Percentiles rank a stretch among this genome's conserved stretches.
Evolutionary conservation across 2,329 filamentous ascomycete species (phyloP).

Genomic region (Arthroderma uncinatum): DNA sequence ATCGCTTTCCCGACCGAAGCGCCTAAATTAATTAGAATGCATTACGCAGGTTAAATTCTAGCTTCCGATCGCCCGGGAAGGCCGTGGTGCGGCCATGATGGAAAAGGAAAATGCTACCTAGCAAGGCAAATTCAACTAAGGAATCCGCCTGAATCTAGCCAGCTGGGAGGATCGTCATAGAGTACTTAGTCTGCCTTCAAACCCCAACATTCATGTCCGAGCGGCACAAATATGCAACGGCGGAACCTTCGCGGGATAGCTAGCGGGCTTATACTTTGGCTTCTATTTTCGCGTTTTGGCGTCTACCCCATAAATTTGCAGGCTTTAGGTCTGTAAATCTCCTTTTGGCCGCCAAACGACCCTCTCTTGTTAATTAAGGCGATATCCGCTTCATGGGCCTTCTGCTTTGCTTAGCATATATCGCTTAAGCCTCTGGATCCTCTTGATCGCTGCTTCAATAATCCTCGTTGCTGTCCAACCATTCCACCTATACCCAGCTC

Average conservation of each 20-base stretch:
- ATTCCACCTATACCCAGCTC: constrained; percentile 10
- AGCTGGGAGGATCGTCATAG: background rate
- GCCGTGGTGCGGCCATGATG: background rate
- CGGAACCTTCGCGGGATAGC: too few species aligned
- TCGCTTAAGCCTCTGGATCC: constrained; percentile 8
- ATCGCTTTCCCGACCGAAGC: background rate
- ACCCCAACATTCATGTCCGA: background rate
- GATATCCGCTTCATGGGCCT: constrained; percentile 12
- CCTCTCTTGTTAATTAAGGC: constrained; percentile 9
- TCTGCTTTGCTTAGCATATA: constrained; percentile 9
- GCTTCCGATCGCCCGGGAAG: background rate
- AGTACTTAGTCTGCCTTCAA: background rate
- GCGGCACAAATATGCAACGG: background rate
- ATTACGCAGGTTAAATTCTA: background rate
- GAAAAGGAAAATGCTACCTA: background rate
- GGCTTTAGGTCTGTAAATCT: constrained; percentile 6
- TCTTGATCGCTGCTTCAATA: constrained; percentile 12
- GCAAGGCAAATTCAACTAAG: background rate
- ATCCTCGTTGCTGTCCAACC: constrained; percentile 13
- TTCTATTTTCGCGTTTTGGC: too few species aligned
- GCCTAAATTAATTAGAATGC: background rate
- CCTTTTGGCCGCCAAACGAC: constrained; percentile 11
- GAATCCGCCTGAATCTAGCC: background rate
- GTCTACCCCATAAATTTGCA: background rate
- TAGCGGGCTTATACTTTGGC: too few species aligned